phyloP scores from a whole-genome alignment of 768 basidiomycete genomes.

The Pilatotrama ljubarskyi region DNA sequence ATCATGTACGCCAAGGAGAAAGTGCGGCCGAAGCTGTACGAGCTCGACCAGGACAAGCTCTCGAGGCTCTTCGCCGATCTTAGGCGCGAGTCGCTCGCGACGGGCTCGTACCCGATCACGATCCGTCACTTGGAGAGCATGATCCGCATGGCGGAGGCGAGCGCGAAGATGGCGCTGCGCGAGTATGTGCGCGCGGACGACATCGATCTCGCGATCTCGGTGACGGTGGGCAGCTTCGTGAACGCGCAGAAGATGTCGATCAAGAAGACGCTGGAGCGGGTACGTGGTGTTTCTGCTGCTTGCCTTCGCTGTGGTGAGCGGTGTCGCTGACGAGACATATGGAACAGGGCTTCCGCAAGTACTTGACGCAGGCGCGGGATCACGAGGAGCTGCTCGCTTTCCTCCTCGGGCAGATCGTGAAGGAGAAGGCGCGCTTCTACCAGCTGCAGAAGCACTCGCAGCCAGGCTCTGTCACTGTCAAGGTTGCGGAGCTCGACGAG shows the following conservation, averaged over 20 bases:
- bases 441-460: conserved; percentile 76
- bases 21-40: conserved; percentile 88
- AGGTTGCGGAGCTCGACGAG: conserved; percentile 81
- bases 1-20: conserved; percentile 98
- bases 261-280: conserved; percentile 95
- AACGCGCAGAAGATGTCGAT: conserved; percentile 97
- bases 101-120: conserved; percentile 98
- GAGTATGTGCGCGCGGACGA: conserved; percentile 97
- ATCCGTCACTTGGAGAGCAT: conserved; percentile 97
- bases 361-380: conserved; percentile 92
- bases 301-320: neutral
- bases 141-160: conserved; percentile 99
- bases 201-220: conserved; percentile 95
- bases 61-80: conserved; percentile 93
- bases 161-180: conserved; percentile 96
- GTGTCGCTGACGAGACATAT: neutral
- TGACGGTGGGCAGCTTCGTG: conserved; percentile 93
- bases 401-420: conserved; percentile 90
- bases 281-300: conserved; percentile 39
- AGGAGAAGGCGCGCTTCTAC: conserved; percentile 86
- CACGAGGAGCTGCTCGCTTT: conserved; percentile 95
- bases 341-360: conserved; percentile 90
- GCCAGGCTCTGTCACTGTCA: conserved; percentile 75
- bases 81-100: conserved; percentile 92
- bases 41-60: conserved; percentile 95